Conservation (phyloP, 805 yeast species). For the Kazachstania taianensis region DNA sequence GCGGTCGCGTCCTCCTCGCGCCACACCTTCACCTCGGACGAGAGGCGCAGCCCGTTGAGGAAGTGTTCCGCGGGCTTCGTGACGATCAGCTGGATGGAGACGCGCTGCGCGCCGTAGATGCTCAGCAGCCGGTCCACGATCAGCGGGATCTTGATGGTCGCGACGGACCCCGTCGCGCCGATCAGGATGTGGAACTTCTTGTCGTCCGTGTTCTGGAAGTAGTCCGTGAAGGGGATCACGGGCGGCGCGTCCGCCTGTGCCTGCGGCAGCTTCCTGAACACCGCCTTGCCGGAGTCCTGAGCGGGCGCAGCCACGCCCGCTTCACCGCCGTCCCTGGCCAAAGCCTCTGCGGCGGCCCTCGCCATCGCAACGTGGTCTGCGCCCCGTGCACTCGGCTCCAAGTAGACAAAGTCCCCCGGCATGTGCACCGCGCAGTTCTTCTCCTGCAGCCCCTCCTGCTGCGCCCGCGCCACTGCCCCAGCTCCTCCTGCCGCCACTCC, state of each 20-base stretch:
- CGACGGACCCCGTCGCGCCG: conserved; percentile 95
- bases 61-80: conserved; percentile 72
- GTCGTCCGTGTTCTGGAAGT: conserved; percentile 63
- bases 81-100: conserved; percentile 76
- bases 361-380: too few species aligned
- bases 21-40: conserved; percentile 74
- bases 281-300: conserved; percentile 1
- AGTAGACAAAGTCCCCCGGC: conserved; percentile 29
- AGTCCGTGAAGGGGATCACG: conserved; percentile 65
- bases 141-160: conserved; percentile 85
- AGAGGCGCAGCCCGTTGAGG: conserved; percentile 48
- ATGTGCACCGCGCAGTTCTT: conserved; percentile 26
- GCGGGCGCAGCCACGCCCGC: too few species aligned
- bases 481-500: too few species aligned
- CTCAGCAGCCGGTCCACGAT: conserved; percentile 81
- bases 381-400: conserved; percentile 14
- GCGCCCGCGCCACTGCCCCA: too few species aligned
- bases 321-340: too few species aligned
- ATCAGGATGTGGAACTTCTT: conserved; percentile 78
- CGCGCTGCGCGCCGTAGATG: conserved; percentile 60
- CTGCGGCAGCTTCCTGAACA: conserved; percentile 6
- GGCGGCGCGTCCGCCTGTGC: conserved; percentile 28
- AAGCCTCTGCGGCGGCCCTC: too few species aligned
- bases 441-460: conserved; percentile 14
- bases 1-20: conserved; percentile 59